Evolutionary conservation across 768 basidiomycete genomes (phyloP).

Genomic region (Pleurotus sapidus): DNA sequence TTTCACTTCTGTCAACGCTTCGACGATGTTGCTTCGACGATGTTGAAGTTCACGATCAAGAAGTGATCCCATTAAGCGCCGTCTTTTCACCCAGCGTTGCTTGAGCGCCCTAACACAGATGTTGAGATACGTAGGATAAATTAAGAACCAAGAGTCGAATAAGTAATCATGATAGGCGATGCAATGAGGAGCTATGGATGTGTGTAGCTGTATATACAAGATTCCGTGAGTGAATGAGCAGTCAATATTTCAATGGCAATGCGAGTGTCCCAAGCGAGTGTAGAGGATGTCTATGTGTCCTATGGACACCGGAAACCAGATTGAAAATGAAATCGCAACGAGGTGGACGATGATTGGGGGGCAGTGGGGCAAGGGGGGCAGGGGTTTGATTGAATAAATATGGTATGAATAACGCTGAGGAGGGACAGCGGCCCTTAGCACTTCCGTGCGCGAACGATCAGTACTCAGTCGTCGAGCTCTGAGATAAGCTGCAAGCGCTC

Average conservation of each 20-base stretch:
- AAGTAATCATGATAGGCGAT: too few relatives aligned
- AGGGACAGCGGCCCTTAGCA: not conserved
- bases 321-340: not conserved
- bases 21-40: too few relatives aligned
- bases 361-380: too few relatives aligned
- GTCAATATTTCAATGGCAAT: not conserved
- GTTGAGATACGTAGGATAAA: too few relatives aligned
- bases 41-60: too few relatives aligned
- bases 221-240: not conserved
- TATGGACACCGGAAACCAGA: too few relatives aligned
- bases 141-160: too few relatives aligned
- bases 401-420: not conserved
- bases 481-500: conserved; percentile 55
- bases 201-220: not conserved
- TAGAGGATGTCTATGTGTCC: too few relatives aligned
- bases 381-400: not conserved
- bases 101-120: too few relatives aligned
- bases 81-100: too few relatives aligned
- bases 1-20: too few relatives aligned
- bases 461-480: conserved; percentile 57
- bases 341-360: not conserved
- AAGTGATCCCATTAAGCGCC: too few relatives aligned
- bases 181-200: not conserved
- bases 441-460: not conserved
- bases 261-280: not conserved